phyloP scores from a whole-genome alignment of 2,329 filamentous ascomycete genomes.

The Trichothecium roseum region DNA sequence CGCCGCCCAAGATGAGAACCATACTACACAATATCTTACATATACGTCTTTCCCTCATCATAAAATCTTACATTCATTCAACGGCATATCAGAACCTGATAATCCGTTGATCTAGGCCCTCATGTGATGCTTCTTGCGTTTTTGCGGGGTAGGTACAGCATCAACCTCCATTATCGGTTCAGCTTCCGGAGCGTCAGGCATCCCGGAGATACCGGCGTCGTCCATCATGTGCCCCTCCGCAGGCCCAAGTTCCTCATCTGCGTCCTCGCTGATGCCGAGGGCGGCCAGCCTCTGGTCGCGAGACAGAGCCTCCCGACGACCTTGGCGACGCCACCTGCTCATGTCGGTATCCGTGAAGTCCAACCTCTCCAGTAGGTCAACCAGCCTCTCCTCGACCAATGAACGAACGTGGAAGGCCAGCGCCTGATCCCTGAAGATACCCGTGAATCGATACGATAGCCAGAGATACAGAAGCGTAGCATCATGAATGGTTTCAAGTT shows the following conservation, averaged over 20 bases:
- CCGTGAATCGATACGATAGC: conserved; percentile 81
- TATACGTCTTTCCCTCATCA: too few species aligned
- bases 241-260: conserved; percentile 9
- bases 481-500: conserved; percentile 72
- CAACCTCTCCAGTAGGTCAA: conserved; percentile 35
- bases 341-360: conserved; percentile 30
- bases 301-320: conserved; percentile 12
- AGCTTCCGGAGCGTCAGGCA: too few species aligned
- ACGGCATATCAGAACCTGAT: too few species aligned
- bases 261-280: conserved; percentile 7
- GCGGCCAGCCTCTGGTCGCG: conserved; percentile 5
- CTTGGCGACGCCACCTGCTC: conserved; percentile 12
- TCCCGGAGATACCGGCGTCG: not conserved
- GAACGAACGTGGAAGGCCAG: conserved; percentile 72
- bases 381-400: conserved; percentile 67
- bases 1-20: too few species aligned
- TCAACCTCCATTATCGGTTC: too few species aligned
- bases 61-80: too few species aligned
- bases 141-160: too few species aligned
- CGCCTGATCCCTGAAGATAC: conserved; percentile 64
- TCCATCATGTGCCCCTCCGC: conserved; percentile 10
- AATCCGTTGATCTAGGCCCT: too few species aligned
- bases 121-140: too few species aligned
- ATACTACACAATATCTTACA: too few species aligned
- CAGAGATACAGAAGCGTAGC: conserved; percentile 79